Conservation (phyloP, 2,329 filamentous ascomycete genomes). For the Furcasterigmium furcatum region DNA sequence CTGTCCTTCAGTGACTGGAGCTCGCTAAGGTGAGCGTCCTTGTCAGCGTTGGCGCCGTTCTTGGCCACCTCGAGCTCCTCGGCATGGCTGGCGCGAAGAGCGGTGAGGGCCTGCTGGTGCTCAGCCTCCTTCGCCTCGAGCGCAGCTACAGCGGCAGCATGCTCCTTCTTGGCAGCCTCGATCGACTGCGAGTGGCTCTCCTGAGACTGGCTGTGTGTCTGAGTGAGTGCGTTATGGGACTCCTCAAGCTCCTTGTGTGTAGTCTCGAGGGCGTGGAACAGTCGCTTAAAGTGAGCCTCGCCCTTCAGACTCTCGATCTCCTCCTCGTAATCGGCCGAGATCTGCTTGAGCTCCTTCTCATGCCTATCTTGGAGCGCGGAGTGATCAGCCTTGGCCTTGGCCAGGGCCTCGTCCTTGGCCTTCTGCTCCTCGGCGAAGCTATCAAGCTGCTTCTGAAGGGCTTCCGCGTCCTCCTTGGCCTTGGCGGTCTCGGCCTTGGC, state of each 20-base stretch:
- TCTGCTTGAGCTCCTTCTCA: conserved; percentile 52
- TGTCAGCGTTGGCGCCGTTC: conserved; percentile 45
- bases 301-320: conserved; percentile 62
- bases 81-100: conserved; percentile 53
- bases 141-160: conserved; percentile 39
- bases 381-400: conserved; percentile 47
- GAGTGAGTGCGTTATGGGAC: conserved; percentile 22
- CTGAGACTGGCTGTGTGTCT: conserved; percentile 25
- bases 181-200: conserved; percentile 38
- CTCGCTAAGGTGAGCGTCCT: conserved; percentile 44
- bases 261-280: conserved; percentile 57
- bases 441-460: conserved; percentile 45
- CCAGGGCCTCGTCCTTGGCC: conserved; percentile 45
- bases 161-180: conserved; percentile 37
- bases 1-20: conserved; percentile 51
- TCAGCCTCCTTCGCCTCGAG: conserved; percentile 49
- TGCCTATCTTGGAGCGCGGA: conserved; percentile 42
- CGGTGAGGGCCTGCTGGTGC: conserved; percentile 51
- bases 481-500: conserved; percentile 38
- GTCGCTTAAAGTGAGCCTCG: conserved; percentile 61
- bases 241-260: conserved; percentile 50
- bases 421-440: conserved; percentile 41
- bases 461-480: conserved; percentile 42
- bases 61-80: conserved; percentile 57
- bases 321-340: conserved; percentile 60